Conservation (phyloP, 2,329 filamentous ascomycete genomes). For the Verticillium nubilum region DNA sequence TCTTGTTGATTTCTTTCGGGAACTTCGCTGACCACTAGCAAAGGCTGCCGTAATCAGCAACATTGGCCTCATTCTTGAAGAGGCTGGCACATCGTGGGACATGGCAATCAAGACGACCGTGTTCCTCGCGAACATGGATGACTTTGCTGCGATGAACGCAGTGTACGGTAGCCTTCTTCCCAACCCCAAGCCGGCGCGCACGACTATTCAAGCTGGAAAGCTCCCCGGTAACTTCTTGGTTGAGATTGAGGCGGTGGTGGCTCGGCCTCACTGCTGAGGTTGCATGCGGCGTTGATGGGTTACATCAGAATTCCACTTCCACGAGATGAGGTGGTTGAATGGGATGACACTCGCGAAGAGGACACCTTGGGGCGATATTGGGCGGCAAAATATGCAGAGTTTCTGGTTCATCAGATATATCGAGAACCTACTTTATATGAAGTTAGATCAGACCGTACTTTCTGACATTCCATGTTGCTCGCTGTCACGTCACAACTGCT, state of each 20-base stretch:
- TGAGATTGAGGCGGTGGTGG: slow-evolving; percentile 12
- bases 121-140: slow-evolving; percentile 14
- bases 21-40: not conserved
- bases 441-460: too few relatives aligned
- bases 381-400: too few relatives aligned
- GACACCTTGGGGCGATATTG: too few relatives aligned
- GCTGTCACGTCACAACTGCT: too few relatives aligned
- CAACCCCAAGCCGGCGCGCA: slow-evolving; percentile 9
- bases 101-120: slow-evolving; percentile 14
- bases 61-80: slow-evolving; percentile 12
- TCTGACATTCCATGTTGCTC: too few relatives aligned
- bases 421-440: too few relatives aligned
- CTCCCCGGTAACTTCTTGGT: slow-evolving; percentile 11
- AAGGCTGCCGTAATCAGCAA: slow-evolving; percentile 9
- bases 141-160: slow-evolving; percentile 15
- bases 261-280: slow-evolving; percentile 18
- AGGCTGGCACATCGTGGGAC: slow-evolving; percentile 15
- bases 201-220: slow-evolving; percentile 12
- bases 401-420: too few relatives aligned
- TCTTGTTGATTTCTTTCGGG: not conserved
- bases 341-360: too few relatives aligned
- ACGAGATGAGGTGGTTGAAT: too few relatives aligned
- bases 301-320: not conserved
- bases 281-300: not conserved
- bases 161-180: slow-evolving; percentile 13